Conservation (phyloP, 768 basidiomycete genomes). For the Hygrocybe punicea region DNA sequence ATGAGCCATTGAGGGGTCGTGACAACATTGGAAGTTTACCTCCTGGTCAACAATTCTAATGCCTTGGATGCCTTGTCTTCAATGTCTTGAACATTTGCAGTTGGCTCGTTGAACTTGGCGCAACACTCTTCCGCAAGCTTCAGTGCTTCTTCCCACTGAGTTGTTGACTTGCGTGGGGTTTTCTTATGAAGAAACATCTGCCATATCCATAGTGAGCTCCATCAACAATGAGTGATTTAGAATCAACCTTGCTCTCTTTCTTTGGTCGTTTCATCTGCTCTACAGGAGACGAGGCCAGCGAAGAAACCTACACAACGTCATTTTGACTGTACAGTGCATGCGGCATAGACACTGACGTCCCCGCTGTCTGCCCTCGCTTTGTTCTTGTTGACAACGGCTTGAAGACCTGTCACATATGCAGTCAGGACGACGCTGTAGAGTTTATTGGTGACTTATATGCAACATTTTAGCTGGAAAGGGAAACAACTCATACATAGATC, state of each 20-base stretch:
- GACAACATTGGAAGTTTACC: not conserved
- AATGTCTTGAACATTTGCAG: not conserved
- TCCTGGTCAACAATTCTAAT: not conserved
- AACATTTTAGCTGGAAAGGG: not conserved
- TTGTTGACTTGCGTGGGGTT: not conserved
- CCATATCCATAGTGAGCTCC: not conserved
- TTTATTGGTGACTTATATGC: slow-evolving; percentile 3
- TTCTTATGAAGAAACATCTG: not conserved
- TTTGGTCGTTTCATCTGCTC: too few species aligned
- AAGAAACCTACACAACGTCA: not conserved
- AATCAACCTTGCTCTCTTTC: too few species aligned
- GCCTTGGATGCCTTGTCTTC: not conserved
- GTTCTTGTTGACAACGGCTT: not conserved
- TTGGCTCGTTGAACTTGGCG: not conserved
- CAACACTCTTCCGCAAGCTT: not conserved
- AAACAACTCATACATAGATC: not conserved
- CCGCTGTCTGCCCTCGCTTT: not conserved
- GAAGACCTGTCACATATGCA: not conserved
- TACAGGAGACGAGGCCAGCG: not conserved
- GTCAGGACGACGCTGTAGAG: not conserved
- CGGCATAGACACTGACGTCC: not conserved
- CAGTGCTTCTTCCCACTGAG: not conserved
- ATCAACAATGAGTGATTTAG: too few species aligned
- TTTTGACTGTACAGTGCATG: not conserved
- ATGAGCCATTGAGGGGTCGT: too few species aligned